A percentile compares a stretch with the other conserved stretches of the same genome.
Evolutionary conservation across 345 rosid genomes (phyloP).

Genomic region (Eucalyptus pauciflora): DNA sequence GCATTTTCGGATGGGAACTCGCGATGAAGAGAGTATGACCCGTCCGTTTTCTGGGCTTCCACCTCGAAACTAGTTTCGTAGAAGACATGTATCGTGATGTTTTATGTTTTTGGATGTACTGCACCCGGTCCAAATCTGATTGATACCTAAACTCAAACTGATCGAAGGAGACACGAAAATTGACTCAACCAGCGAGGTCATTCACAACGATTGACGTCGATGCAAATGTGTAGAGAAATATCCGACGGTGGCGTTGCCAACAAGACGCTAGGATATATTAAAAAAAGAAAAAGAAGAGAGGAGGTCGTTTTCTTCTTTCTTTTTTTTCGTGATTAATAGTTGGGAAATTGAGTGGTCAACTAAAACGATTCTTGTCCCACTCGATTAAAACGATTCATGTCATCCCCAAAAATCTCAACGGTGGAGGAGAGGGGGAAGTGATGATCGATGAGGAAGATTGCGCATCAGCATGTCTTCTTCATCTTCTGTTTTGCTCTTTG

Average conservation of each 20-base stretch:
- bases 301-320: not conserved
- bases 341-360: not conserved
- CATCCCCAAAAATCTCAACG: not conserved
- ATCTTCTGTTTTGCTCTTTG: not conserved
- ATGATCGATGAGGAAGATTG: not conserved
- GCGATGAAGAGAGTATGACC: not conserved
- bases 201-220: not conserved
- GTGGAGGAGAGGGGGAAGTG: not conserved
- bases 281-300: fast-evolving
- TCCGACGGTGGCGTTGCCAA: not conserved
- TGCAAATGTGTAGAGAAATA: not conserved
- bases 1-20: not conserved
- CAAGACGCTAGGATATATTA: not conserved
- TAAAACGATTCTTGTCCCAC: not conserved
- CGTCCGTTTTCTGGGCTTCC: not conserved
- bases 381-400: not conserved
- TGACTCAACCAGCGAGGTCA: not conserved
- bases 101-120: not conserved
- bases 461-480: not conserved
- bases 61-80: not conserved
- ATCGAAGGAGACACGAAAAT: not conserved
- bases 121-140: not conserved
- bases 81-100: not conserved
- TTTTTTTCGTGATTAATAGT: not conserved
- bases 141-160: not conserved